Conservation (phyloP, 1,139 yeast species). For the Kodamaea arcana region DNA sequence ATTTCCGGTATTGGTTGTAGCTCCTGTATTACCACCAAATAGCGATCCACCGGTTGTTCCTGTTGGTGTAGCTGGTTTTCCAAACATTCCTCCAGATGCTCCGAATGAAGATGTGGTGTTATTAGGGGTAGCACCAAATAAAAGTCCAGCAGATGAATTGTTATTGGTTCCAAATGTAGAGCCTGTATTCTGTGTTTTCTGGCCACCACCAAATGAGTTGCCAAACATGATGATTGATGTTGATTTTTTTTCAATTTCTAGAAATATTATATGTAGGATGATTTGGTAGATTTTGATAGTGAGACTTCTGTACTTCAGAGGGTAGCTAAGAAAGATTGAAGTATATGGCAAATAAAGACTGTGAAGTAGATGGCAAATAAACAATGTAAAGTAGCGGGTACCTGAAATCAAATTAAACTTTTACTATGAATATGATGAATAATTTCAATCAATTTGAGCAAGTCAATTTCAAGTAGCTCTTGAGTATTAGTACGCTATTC, state of each 20-base stretch:
- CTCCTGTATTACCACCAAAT: background rate
- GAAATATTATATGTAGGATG: slow-evolving; percentile 1
- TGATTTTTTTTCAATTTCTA: slow-evolving; percentile 4
- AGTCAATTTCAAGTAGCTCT: no score
- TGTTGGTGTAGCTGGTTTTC: slow-evolving; percentile 15
- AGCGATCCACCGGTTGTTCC: slow-evolving; percentile 5
- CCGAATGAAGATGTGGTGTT: slow-evolving; percentile 7
- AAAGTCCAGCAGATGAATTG: slow-evolving; percentile 9
- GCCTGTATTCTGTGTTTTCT: background rate
- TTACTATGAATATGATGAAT: no score
- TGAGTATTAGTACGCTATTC: no score
- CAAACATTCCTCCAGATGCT: slow-evolving; percentile 27
- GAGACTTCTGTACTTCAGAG: no score
- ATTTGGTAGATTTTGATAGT: no score
- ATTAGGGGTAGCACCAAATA: slow-evolving; percentile 7
- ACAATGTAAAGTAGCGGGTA: no score
- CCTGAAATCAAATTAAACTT: no score
- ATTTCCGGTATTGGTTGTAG: background rate
- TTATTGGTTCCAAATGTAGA: slow-evolving; percentile 2
- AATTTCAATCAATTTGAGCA: no score
- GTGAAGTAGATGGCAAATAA: no score
- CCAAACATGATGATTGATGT: slow-evolving; percentile 7
- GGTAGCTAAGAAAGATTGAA: no score
- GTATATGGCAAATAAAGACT: no score
- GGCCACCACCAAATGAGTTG: background rate